Conservation (phyloP, 2,329 filamentous ascomycete genomes). For the Colletotrichum brevisporum region DNA sequence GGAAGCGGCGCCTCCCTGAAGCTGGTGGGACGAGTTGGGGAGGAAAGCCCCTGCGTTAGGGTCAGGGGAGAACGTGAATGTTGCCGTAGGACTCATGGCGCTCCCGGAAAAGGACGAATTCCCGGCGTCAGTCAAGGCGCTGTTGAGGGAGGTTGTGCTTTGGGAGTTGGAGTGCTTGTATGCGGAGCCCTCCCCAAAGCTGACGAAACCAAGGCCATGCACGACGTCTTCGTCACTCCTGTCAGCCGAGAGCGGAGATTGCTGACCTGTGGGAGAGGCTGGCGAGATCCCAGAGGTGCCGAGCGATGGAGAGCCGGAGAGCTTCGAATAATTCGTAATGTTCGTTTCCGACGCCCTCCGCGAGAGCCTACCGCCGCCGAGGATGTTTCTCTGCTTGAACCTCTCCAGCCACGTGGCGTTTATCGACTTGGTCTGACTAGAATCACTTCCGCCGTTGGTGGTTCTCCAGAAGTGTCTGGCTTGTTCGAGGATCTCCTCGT, state of each 20-base stretch:
- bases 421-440: constrained; percentile 77
- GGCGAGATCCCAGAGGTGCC: constrained; percentile 77
- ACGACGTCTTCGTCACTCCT: constrained; percentile 80
- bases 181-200: constrained; percentile 65
- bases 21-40: constrained; percentile 54
- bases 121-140: constrained; percentile 74
- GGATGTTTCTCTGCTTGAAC: constrained; percentile 90
- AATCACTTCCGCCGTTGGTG: constrained; percentile 75
- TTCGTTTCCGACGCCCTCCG: constrained; percentile 77
- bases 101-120: constrained; percentile 78
- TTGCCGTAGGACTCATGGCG: constrained; percentile 80
- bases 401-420: constrained; percentile 90
- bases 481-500: constrained; percentile 88
- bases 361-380: constrained; percentile 60
- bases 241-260: constrained; percentile 78
- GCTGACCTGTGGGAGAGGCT: constrained; percentile 76
- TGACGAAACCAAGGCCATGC: constrained; percentile 69
- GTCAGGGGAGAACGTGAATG: constrained; percentile 83
- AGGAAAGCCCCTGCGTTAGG: constrained; percentile 77
- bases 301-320: constrained; percentile 67
- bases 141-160: constrained; percentile 76
- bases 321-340: constrained; percentile 76
- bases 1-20: constrained; percentile 53
- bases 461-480: constrained; percentile 80
- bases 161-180: constrained; percentile 78